Evolutionary conservation across 768 basidiomycete genomes (phyloP), one percentile per base, ranked within the genome.

Genomic region (Trametes coccinea): DNA sequence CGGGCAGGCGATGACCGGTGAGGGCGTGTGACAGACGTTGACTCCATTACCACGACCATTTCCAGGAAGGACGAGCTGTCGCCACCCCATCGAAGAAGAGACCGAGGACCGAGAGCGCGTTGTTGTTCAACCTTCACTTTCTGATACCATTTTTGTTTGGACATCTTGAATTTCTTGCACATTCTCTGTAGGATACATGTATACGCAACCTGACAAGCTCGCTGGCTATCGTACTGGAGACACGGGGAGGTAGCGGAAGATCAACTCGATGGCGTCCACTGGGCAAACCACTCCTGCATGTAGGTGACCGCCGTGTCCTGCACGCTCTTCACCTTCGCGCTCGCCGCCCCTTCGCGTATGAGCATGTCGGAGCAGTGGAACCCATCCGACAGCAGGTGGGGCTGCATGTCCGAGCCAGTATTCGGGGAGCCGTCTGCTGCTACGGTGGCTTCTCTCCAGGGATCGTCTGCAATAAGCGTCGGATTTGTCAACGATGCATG

Each of bases 391-490:
- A 81, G 70, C 10, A 76, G 79, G 59, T 89, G 85, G 0, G 85
- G 84, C 64, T 87, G 86, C 2, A 69, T 66, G 2, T 77, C 57
- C 0, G 82, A 85, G 67, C 79, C 86, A 14, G 71, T 39, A 45
- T 80, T 73, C 52, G 71, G 62, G n/a, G 79, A 75, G 13, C 76
- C 76, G 22, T 82, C 79, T 0, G 87, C 82, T 2, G 87, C 89
- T 7, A 89, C 77, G 0, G 88, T 89, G 4, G 83, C 80, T 53
- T 86, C 85, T 44, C 82, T 80, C 88, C 88, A 90, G 16, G 88
- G 87, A 67, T 90, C 88, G 48, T 85, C 87, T 88, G 31, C 49
- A 31, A 1, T 8, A 29, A 2, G 46, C n/a, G n/a, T 9, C 2
- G 47, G 1, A 30, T 5, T 27, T 13, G 29, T 30, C 4, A 14